Evolutionary conservation across 306 rosid species (phyloP).

Genomic region (Fragaria ananassa): DNA sequence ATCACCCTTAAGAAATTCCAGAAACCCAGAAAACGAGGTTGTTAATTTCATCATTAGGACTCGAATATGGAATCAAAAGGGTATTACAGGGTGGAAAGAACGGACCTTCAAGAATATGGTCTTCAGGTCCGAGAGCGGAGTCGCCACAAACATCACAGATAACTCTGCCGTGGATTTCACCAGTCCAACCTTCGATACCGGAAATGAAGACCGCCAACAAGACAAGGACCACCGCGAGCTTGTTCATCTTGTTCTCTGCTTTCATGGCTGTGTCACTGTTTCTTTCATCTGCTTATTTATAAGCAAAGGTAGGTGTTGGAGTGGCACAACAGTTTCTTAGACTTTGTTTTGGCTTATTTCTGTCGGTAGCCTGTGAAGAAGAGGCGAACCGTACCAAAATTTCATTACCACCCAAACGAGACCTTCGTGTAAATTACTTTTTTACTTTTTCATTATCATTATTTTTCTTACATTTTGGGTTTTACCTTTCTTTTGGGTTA

Average conservation of each 20-base stretch:
- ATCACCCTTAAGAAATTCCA: not conserved
- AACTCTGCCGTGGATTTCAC: conserved; percentile 93
- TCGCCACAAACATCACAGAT: conserved; percentile 90
- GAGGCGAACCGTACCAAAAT: not conserved
- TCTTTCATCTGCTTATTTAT: not conserved
- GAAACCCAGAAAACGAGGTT: conserved; percentile 8
- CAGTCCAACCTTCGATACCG: conserved; percentile 75
- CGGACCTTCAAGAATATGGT: conserved; percentile 78
- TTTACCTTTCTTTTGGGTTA: too few relatives aligned
- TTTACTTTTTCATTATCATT: too few relatives aligned
- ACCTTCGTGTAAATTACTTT: not conserved
- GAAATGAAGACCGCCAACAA: conserved; percentile 31
- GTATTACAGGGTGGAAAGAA: not conserved
- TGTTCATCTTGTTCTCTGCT: conserved; percentile 24
- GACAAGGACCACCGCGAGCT: conserved; percentile 35
- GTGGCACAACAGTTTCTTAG: conserved; percentile 3
- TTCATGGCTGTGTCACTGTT: conserved; percentile 37
- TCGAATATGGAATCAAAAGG: too few relatives aligned
- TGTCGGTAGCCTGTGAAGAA: conserved; percentile 9
- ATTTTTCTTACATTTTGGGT: too few relatives aligned
- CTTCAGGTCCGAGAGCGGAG: conserved; percentile 89
- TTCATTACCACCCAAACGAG: not conserved
- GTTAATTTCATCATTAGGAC: not conserved
- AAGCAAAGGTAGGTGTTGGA: not conserved
- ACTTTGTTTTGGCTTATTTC: conserved; percentile 19